Evolutionary conservation across 2,329 filamentous ascomycete genomes (phyloP).

Genomic region (Cercospora citrullina): DNA sequence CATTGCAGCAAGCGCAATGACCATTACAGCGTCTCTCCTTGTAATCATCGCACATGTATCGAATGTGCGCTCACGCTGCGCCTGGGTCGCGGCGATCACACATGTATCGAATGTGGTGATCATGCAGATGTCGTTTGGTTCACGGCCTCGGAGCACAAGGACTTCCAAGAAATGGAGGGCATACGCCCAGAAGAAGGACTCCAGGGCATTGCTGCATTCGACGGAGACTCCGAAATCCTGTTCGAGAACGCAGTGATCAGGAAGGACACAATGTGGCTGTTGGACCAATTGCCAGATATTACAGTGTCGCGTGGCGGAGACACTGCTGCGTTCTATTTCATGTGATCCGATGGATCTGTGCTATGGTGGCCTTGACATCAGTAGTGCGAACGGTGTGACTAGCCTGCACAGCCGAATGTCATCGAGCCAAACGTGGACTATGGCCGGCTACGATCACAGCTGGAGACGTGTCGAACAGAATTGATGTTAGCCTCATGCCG

Average conservation of each 20-base stretch:
- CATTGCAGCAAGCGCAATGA: not conserved
- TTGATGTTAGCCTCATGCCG: too few relatives aligned
- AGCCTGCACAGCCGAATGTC: too few relatives aligned
- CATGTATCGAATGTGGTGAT: not conserved
- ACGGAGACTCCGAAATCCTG: not conserved
- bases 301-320: not conserved
- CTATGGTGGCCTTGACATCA: too few relatives aligned
- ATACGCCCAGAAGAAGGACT: too few relatives aligned
- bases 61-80: not conserved
- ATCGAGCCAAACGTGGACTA: too few relatives aligned
- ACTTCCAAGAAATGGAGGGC: not conserved
- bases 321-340: not conserved
- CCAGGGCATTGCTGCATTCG: not conserved
- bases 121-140: not conserved
- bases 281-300: not conserved
- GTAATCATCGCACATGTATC: conserved; percentile 9
- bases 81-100: not conserved
- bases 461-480: too few relatives aligned
- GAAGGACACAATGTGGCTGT: not conserved
- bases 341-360: too few relatives aligned
- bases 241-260: not conserved
- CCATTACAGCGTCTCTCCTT: conserved; percentile 4
- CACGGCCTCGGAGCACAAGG: not conserved
- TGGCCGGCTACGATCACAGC: too few relatives aligned
- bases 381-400: too few relatives aligned